Evolutionary conservation across 2,329 filamentous ascomycete genomes (phyloP).

Genomic region (Beauveria rudraprayagi): DNA sequence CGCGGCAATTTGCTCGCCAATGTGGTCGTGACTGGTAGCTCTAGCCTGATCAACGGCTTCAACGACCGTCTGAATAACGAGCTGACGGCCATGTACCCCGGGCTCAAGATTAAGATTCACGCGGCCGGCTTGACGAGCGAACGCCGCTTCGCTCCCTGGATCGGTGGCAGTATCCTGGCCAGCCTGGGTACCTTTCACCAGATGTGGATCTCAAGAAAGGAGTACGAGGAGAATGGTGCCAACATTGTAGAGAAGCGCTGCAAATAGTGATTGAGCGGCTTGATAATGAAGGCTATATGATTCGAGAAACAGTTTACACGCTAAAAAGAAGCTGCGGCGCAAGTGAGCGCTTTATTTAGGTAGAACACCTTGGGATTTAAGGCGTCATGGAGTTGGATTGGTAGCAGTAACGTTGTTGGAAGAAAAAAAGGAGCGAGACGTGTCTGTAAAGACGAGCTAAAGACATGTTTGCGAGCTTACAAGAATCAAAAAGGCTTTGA

Average conservation of each 20-base stretch:
- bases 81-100: slow-evolving; percentile 72
- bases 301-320: neutral
- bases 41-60: slow-evolving; percentile 81
- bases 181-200: slow-evolving; percentile 97
- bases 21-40: slow-evolving; percentile 86
- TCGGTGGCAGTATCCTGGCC: slow-evolving; percentile 90
- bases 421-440: neutral
- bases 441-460: neutral
- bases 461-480: neutral
- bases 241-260: slow-evolving; percentile 93
- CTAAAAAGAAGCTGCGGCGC: neutral
- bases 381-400: slow-evolving; percentile 11
- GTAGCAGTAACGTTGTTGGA: neutral
- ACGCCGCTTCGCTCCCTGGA: slow-evolving; percentile 87
- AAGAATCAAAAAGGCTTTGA: slow-evolving; percentile 1
- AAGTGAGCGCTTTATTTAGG: neutral
- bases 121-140: slow-evolving; percentile 81
- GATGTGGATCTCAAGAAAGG: slow-evolving; percentile 97
- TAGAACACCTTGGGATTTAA: slow-evolving; percentile 6
- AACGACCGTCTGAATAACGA: slow-evolving; percentile 85
- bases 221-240: slow-evolving; percentile 91
- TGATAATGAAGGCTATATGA: neutral
- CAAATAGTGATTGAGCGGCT: slow-evolving; percentile 50
- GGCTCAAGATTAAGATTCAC: slow-evolving; percentile 78
- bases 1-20: slow-evolving; percentile 77